Evolutionary conservation across 306 rosid species (phyloP), one percentile per base, ranked within the genome.

Genomic region (Quercus variabilis): DNA sequence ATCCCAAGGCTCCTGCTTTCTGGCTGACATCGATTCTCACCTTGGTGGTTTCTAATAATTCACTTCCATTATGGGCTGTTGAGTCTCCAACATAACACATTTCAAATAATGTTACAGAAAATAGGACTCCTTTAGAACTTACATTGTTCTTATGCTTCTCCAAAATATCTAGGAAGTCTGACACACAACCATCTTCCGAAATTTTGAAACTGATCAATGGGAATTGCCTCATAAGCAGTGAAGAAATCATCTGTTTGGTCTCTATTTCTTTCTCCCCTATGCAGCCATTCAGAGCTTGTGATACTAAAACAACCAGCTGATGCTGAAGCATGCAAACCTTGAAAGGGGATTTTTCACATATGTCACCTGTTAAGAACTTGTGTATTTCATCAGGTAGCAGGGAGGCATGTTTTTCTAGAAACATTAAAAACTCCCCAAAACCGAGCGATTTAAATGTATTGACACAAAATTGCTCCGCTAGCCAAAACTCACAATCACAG

Each of bases 381-480:
- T 73, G 80, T 26, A 90, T 80, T 81, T 88, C 90, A 54, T 60
- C 79, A 55, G 99, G 97, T 23, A 95, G 90, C 74, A 85, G 86
- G 82, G 81, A 20, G 80, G 77, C 59, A 71, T 88, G 58, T 70
- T 89, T 90, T 83, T 91, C 93, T 74, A 94, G 75, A 74, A 94
- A 88, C 19, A 35, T 78, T 71, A 87, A 77, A 75, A 94, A 90
- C 72, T 90, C 95, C 86, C 97, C 97, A 75, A 82, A 55, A 81
- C 99, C 99, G 73, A 94, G 93, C 80, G 90, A 82, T 77, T 58
- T 87, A 33, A 94, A 94, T 76, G 87, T 89, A 85, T 84, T 76
- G 55, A 85, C 90, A 67, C 87, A 78, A 87, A 88, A 90, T 77
- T 91, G 90, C 82, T 91, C 90, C 26, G 86, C 81, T 69, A 94